A percentile compares a stretch with the other conserved stretches of the same genome.
These are phyloP conservation scores for Ophiostoma fasciatum DNA, from an alignment of 2,329 filamentous ascomycete species.

Conservation along the genomic window DNA sequence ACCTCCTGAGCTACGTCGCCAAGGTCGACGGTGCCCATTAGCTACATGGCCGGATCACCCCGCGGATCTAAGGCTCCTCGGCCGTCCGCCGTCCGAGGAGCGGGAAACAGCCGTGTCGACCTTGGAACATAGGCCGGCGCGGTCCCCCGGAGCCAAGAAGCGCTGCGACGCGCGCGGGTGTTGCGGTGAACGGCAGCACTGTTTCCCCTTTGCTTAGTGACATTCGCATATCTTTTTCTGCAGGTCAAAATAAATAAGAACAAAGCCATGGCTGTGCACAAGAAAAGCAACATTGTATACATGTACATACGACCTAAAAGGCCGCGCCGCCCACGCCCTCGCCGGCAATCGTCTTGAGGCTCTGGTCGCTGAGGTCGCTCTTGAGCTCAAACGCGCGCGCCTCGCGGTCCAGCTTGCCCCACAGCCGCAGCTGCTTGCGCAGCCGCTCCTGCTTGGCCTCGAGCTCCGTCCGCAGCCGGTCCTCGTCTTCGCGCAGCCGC, in stretches of 20 bases:
- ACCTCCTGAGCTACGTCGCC: constrained; percentile 65
- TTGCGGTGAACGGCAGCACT: constrained; percentile 1
- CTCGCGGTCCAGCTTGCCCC: constrained; percentile 41
- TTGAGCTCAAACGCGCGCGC: constrained; percentile 37
- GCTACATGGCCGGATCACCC: constrained; percentile 7
- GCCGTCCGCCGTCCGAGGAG: not conserved
- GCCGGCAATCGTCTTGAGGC: constrained; percentile 40
- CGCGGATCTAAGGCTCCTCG: constrained; percentile 5
- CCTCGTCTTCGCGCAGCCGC: constrained; percentile 42
- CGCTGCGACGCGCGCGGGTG: not conserved
- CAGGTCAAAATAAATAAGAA: too few relatives aligned
- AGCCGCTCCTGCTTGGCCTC: constrained; percentile 38
- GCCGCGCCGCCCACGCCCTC: constrained; percentile 40
- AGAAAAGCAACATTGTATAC: too few relatives aligned
- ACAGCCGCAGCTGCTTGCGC: constrained; percentile 35
- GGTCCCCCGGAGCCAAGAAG: too few relatives aligned
- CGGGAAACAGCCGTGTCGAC: too few relatives aligned
- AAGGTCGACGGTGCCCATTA: constrained; percentile 54
- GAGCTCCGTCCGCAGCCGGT: constrained; percentile 38
- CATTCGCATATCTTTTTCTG: constrained; percentile 1
- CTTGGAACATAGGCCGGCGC: too few relatives aligned
- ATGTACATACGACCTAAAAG: constrained; percentile 27
- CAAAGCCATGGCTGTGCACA: too few relatives aligned
- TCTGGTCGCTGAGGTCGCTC: constrained; percentile 41
- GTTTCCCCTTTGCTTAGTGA: constrained; percentile 3